Evolutionary conservation across 2,329 filamentous ascomycete genomes (phyloP), one percentile per base, ranked within the genome.

Genomic region (Emergomyces orientalis): DNA sequence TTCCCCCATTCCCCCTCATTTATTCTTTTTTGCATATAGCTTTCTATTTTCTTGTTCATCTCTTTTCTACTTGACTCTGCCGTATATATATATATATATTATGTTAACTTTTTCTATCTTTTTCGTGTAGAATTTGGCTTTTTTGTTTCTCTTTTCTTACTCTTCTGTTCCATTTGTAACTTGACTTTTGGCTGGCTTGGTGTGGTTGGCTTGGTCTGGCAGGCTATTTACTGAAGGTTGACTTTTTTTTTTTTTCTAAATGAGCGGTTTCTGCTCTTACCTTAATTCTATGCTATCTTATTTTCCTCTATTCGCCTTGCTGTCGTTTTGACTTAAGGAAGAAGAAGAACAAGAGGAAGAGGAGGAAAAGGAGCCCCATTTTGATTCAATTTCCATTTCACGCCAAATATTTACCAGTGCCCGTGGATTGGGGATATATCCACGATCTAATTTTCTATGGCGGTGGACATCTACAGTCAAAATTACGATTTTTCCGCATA

Each of bases 21-120:
- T 51, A 34, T 49, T 27, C 17, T 34, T 37, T 60, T 49, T 61
- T 63, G 62, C 59, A 63, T 57, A 60, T 61, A 63, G 34, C 43
- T 51, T 30, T 41, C 14, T 30, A 11, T 19, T 32, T 55, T 52
- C 25, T 37, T 57, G 19, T 51, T 55, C 55, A n/a, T n/a, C 32
- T 30, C 22, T 52, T 39, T 25, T 39, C 39, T 43, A 49, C 30
- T 14, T n/a, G 27, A 8, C 30, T 45, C 41, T 60, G 19, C 32
- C 30, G 51, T 54, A 8, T 27, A 52, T 52, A 52, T 34, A 11
- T 22, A 49, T 27, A 13, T 49, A 49, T 54, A 30, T 30, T 30
- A n/a, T n/a, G 27, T 30, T 54, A 2, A 3, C 30, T 11, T 34
- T 54, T 19, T 54, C n/a, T n/a, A 2, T n/a, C 19, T 9, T 11